Base-by-base conservation (phyloP, 176 grass and related monocot genomes). In the Microstegium vimineum region DNA sequence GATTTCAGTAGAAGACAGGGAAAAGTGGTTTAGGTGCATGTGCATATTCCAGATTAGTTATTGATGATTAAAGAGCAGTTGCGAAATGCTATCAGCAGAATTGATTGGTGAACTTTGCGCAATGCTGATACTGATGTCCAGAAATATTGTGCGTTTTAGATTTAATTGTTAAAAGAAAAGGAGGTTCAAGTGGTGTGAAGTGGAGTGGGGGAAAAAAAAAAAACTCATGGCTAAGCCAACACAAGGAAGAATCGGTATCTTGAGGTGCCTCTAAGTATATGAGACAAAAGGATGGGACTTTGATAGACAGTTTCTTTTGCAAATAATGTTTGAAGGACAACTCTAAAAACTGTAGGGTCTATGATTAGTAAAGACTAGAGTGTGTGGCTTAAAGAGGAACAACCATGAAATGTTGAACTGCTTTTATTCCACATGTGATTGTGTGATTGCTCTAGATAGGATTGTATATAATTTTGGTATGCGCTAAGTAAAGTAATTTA, bases 51-150 rank as follows among this genome's bases (percentile, higher is more conserved):
- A 61, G 74, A 56, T 33, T 30, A 68, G 32, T 38, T 36, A 23
- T 26, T 20, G 23, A 12, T 38, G 47, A 70, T 57, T 27, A 28
- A 54, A 57, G 71, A 62, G 35, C 49, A 15, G 73, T 61, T 74
- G 67, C 11, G 41, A 61, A 74, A 59, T 40, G 20, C 12, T 34
- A 54, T n/a, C 16, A 30, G 11, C 1, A 8, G 64, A 82, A 73
- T 20, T 25, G 43, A 78, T 23, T 0, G 25, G 34, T 67, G 73
- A 78, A 31, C 20, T 45, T 41, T 23, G 38, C 60, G 20, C 42
- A 59, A 28, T 36, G 38, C 51, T 81, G 71, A 85, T 62, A 81
- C 33, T n/a, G 62, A 85, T 81, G 52, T 71, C 36, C 49, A 62
- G 18, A 51, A 57, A 61, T 45, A 30, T 0, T 23, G 22, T 49